These are phyloP conservation scores for Plasmodium coatneyi DNA, from an alignment of 169 alveolate species.

Conservation along the genomic window DNA sequence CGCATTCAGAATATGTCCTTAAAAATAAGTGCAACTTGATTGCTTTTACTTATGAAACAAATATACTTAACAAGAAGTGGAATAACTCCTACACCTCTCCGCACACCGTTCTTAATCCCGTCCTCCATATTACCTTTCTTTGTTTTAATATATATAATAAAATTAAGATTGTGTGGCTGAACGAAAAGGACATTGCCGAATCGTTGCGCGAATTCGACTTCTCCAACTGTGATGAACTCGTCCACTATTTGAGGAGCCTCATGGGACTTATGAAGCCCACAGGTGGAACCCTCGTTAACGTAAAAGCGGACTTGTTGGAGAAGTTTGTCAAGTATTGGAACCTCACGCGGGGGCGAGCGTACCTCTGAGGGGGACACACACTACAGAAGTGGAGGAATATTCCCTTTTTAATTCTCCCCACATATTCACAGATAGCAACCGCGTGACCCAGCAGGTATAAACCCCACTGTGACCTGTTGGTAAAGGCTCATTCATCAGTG, in stretches of 20 bases:
- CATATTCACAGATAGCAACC: neutral
- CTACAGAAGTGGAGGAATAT: neutral
- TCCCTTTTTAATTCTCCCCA: neutral
- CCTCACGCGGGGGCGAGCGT: conserved; percentile 14
- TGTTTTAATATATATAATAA: conserved; percentile 61
- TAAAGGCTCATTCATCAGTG: neutral
- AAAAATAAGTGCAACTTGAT: conserved; percentile 49
- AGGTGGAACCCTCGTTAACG: conserved; percentile 51
- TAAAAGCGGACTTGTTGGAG: conserved; percentile 29
- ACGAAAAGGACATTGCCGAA: conserved; percentile 46
- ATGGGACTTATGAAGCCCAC: conserved; percentile 67
- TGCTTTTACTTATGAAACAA: conserved; percentile 47
- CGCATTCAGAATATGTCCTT: conserved; percentile 28
- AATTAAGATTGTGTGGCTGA: conserved; percentile 59
- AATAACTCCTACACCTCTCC: conserved; percentile 49
- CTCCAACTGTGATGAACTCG: conserved; percentile 31
- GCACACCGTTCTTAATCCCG: conserved; percentile 66
- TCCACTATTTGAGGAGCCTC: conserved; percentile 29
- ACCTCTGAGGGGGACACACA: neutral
- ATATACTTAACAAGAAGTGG: conserved; percentile 15
- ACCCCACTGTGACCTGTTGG: neutral
- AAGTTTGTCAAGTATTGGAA: conserved; percentile 69
- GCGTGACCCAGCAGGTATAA: neutral
- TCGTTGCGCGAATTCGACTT: conserved; percentile 17
- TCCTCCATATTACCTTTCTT: conserved; percentile 51